Evolutionary conservation across 305 asterid species (phyloP), one percentile per base, ranked within the genome.

Genomic region (Solanum hybrid): DNA sequence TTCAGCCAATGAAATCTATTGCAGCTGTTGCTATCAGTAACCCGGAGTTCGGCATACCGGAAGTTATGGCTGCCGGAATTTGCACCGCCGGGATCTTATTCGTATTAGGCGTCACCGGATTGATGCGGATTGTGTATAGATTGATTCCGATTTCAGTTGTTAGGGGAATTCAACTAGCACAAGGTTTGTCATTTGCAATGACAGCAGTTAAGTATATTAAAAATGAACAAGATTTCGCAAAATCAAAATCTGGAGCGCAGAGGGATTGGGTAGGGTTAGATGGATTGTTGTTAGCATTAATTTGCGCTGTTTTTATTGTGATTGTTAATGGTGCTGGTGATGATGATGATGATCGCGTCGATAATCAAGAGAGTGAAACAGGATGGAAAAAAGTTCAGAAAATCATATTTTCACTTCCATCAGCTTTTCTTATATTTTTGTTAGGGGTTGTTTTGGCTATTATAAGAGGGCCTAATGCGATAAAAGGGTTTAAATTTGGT

Each of bases 1-100:
- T 96, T 66, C 97, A 95, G 93, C 99, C 99, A 22, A 95, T 96
- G 99, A 96, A 96, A 84, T 95, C 99, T 6, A 96, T 96, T 13
- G 98, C 99, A 27, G 99, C 98, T 9, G 98, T 89, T 10, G 98
- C 99, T 73, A 93, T 95, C 71, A 91, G 98, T 29, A 87, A 90
- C 51, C 94, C 95, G 0, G 81, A 77, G 66, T 96, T 96, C 87
- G 93, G 94, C 56, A 91, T 96, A 81, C 95, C 98, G 3, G 99
- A 96, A 92, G 93, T 94, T 3, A 96, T 95, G 99, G 97, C 99
- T 12, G 94, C 98, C 17, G 98, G 99, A 34, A 95, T 96, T 84
- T 94, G 94, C 94, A 95, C 97, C 19, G 95, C 89, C 10, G 97
- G 91, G 60, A 93, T 93, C 45, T 64, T 96, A 32, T 86, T 95